These are phyloP conservation scores for Aspergillus quadrilineatus DNA, from an alignment of 2,329 filamentous ascomycete species.

Conservation along the genomic window DNA sequence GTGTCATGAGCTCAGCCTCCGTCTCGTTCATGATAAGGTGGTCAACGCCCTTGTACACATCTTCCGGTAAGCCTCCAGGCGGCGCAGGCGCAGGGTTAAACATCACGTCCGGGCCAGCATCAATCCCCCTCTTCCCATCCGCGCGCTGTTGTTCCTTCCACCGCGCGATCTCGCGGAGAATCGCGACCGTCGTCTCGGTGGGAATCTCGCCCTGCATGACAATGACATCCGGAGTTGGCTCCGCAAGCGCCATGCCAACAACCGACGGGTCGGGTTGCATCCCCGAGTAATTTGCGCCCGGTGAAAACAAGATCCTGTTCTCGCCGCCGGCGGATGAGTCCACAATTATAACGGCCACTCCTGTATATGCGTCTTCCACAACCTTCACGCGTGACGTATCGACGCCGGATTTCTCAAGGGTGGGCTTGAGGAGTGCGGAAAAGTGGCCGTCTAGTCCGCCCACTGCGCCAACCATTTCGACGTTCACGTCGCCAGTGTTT, in stretches of 20 bases:
- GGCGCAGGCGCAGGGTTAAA: slow-evolving; percentile 88
- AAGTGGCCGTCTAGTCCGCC: slow-evolving; percentile 63
- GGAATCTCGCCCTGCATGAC: slow-evolving; percentile 80
- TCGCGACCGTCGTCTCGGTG: slow-evolving; percentile 62
- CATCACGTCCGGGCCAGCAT: slow-evolving; percentile 60
- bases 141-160: slow-evolving; percentile 47
- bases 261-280: slow-evolving; percentile 43
- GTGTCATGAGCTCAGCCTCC: slow-evolving; percentile 73
- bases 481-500: slow-evolving; percentile 37
- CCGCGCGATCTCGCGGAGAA: slow-evolving; percentile 45
- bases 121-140: slow-evolving; percentile 34
- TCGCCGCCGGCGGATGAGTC: slow-evolving; percentile 67
- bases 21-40: slow-evolving; percentile 90
- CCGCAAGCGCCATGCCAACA: slow-evolving; percentile 34
- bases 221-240: slow-evolving; percentile 59
- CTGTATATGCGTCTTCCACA: slow-evolving; percentile 56
- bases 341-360: slow-evolving; percentile 73
- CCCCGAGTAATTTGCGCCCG: slow-evolving; percentile 65
- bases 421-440: slow-evolving; percentile 58
- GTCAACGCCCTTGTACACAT: slow-evolving; percentile 65
- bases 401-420: slow-evolving; percentile 62
- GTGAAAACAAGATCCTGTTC: slow-evolving; percentile 73
- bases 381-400: slow-evolving; percentile 56
- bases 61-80: slow-evolving; percentile 65
- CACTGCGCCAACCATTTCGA: slow-evolving; percentile 74